A percentile compares a stretch with the other conserved stretches of the same genome.
These are phyloP conservation scores for Rhododendron griersonianum DNA, from an alignment of 148 eudicot genomes.

Conservation along the genomic window DNA sequence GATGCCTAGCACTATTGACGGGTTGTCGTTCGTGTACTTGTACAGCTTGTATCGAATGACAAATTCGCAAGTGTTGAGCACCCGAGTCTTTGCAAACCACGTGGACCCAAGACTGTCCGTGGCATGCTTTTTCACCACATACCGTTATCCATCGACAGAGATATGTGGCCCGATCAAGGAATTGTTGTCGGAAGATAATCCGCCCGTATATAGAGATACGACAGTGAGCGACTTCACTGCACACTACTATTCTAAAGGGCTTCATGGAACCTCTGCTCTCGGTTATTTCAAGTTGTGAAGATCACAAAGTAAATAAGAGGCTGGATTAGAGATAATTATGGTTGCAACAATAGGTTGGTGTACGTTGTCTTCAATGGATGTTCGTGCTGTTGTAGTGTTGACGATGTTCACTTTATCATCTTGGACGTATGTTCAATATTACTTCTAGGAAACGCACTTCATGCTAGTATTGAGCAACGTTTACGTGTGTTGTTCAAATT, in stretches of 20 bases:
- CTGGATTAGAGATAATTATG: background rate
- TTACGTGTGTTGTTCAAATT: no score
- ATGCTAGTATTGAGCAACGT: background rate
- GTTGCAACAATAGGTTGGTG: background rate
- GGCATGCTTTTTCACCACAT: conserved; percentile 23
- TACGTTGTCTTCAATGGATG: background rate
- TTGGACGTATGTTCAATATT: no score
- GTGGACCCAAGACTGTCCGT: conserved; percentile 26
- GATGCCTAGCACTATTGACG: background rate
- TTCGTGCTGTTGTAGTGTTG: background rate
- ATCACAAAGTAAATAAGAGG: background rate
- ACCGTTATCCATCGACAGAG: background rate
- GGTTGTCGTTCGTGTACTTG: background rate
- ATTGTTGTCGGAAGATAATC: conserved; percentile 17
- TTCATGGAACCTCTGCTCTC: conserved; percentile 9
- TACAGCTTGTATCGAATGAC: conserved; percentile 28
- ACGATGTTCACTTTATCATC: background rate
- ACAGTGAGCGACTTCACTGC: background rate
- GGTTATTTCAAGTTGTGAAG: conserved; percentile 6
- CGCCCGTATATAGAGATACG: conserved; percentile 2
- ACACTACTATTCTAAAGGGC: conserved; percentile 11
- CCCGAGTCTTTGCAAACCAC: conserved; percentile 17
- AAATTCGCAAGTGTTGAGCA: conserved; percentile 26
- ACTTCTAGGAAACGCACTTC: background rate
- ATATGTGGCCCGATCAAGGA: conserved; percentile 16